These are phyloP conservation scores for Camellia oleifera DNA, from an alignment of 179 eudicot species.

Conservation along the genomic window DNA sequence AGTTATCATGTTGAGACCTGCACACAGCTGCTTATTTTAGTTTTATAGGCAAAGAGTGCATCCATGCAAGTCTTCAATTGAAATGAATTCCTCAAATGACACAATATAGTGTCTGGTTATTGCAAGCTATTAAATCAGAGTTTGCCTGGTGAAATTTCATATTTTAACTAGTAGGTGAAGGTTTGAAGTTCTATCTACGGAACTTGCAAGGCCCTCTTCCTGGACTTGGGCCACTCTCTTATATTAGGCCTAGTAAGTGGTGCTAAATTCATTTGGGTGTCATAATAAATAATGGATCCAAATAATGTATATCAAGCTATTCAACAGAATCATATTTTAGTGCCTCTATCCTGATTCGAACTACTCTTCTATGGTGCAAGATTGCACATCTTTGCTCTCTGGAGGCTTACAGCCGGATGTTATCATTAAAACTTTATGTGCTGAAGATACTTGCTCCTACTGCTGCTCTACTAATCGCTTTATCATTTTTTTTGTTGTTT, in stretches of 20 bases:
- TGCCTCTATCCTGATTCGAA: background rate
- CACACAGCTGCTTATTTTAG: background rate
- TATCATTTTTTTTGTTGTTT: background rate
- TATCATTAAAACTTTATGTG: background rate
- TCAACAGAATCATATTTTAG: background rate
- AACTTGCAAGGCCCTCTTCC: background rate
- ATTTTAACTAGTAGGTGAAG: background rate
- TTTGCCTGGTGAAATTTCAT: background rate
- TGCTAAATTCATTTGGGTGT: background rate
- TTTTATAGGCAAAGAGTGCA: background rate
- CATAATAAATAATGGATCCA: background rate
- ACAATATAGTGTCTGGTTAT: background rate
- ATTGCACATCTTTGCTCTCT: background rate
- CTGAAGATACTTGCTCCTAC: slow-evolving; percentile 3
- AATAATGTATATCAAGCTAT: no score
- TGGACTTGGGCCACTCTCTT: background rate
- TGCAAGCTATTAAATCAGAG: background rate
- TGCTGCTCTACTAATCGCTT: background rate
- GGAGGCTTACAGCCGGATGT: background rate
- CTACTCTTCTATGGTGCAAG: background rate
- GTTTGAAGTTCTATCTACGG: background rate
- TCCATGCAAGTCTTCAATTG: background rate
- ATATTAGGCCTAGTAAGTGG: background rate
- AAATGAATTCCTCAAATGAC: background rate
- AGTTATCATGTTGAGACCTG: background rate